These are phyloP conservation scores for Chrysanthemum seticuspe DNA, from an alignment of 129 eudicot species.

Conservation along the genomic window DNA sequence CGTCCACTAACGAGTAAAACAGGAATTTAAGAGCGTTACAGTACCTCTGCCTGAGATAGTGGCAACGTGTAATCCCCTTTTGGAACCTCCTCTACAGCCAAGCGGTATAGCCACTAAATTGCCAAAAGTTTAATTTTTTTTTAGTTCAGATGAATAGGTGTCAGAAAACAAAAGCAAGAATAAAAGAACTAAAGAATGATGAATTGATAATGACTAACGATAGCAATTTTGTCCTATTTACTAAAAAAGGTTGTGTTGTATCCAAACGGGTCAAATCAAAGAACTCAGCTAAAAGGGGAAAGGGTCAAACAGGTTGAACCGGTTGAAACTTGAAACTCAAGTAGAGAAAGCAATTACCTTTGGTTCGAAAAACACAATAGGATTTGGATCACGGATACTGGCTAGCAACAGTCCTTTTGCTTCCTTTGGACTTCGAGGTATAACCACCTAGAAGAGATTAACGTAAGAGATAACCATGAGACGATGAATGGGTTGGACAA, in stretches of 20 bases:
- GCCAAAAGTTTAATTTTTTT: conserved; percentile 1
- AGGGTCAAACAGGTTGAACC: background rate
- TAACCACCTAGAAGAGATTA: conserved; percentile 63
- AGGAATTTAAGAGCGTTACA: background rate
- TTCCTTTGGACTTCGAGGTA: conserved; percentile 90
- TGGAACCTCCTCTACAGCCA: conserved; percentile 96
- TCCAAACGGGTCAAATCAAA: background rate
- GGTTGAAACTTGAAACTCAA: conserved; percentile 4
- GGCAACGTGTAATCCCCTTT: conserved; percentile 92
- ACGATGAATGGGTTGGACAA: background rate
- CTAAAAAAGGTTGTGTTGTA: background rate
- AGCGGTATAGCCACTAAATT: conserved; percentile 80
- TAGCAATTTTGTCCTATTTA: background rate
- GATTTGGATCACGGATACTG: conserved; percentile 72
- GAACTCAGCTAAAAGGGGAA: no score
- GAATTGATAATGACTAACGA: background rate
- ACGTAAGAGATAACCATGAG: background rate
- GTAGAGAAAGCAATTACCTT: conserved; percentile 53
- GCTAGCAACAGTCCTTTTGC: conserved; percentile 89
- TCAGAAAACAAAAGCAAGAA: background rate
- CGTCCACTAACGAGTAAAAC: background rate
- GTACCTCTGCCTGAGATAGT: conserved; percentile 94
- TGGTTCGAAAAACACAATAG: conserved; percentile 88
- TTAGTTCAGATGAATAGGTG: background rate
- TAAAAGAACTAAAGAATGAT: background rate